Evolutionary conservation across 208 protist genomes (phyloP).

Genomic region (Trypanosoma mega): DNA sequence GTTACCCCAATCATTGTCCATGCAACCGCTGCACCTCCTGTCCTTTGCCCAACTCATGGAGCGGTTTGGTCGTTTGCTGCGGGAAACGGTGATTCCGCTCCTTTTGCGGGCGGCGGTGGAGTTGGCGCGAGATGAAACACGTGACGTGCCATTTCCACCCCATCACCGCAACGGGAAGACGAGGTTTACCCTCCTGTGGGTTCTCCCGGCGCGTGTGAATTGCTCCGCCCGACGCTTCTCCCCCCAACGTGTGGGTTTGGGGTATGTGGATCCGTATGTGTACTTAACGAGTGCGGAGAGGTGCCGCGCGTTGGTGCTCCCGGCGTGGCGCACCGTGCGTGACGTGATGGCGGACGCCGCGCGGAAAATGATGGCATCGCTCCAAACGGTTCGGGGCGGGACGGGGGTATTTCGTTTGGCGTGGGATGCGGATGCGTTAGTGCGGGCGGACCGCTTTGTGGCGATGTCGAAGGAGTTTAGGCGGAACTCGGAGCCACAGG

Average conservation of each 20-base stretch:
- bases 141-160: neutral
- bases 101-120: neutral
- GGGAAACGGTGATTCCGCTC: too few relatives aligned
- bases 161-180: neutral
- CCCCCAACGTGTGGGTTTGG: neutral
- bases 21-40: neutral
- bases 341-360: neutral
- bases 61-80: neutral
- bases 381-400: neutral
- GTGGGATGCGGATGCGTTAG: neutral
- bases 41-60: neutral
- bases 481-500: neutral
- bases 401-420: neutral
- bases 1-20: neutral
- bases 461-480: neutral
- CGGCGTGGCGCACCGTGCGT: neutral
- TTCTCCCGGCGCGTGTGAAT: neutral
- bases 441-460: neutral
- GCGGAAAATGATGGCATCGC: neutral
- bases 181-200: neutral
- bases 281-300: neutral
- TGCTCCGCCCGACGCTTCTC: neutral
- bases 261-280: neutral
- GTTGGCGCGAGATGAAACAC: neutral
- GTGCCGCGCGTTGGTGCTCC: neutral